Evolutionary conservation across 805 yeast genomes (phyloP), one percentile per base, ranked within the genome.

Genomic region (Candida andamanensis): DNA sequence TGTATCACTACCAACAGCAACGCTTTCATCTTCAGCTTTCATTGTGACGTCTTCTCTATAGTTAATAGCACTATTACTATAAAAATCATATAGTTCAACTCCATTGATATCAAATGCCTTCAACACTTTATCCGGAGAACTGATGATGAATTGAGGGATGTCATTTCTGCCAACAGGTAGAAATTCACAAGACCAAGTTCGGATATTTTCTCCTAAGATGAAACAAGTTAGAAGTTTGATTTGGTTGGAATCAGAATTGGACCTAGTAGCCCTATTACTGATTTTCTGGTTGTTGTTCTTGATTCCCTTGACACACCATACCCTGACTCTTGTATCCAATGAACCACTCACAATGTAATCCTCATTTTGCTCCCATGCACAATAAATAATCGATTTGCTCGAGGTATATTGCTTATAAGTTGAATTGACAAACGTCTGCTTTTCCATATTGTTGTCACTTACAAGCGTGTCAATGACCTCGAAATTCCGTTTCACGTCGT

Each of bases 351-450:
- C 72, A 16, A 89, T 41, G 46, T 70, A 72, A 5, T 68, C 48
- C 46, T 85, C 89, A 45, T 79, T 78, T 0, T 79, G 79, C 3
- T 89, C 84, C 82, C 95, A 89, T 7, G 83, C 67, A 14, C 81
- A 66, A 47, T 77, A 80, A 26, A 80, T 68, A 4, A 85, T 71
- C 2, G 80, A 67, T 41, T 52, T 46, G 26, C 51, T 42, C 26
- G 50, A 53, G 21, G 46, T 50, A 17, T 42, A 29, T 3, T 62
- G 56, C 23, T 46, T 50, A 27, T 49, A 41, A 4, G 60, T 40
- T 16, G 45, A 37, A 9, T 52, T 45, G 6, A 50, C 56, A 32
- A 58, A 58, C 4, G 41, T 53, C 17, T 47, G 42, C 8, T 45
- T 46, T 27, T 63, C 62, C 24, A 47, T 47, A 4, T 43, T 46